Percentiles rank a stretch among this genome's conserved stretches.
Conservation (phyloP, 2,329 filamentous ascomycete genomes). For the Zarea fungicola region DNA sequence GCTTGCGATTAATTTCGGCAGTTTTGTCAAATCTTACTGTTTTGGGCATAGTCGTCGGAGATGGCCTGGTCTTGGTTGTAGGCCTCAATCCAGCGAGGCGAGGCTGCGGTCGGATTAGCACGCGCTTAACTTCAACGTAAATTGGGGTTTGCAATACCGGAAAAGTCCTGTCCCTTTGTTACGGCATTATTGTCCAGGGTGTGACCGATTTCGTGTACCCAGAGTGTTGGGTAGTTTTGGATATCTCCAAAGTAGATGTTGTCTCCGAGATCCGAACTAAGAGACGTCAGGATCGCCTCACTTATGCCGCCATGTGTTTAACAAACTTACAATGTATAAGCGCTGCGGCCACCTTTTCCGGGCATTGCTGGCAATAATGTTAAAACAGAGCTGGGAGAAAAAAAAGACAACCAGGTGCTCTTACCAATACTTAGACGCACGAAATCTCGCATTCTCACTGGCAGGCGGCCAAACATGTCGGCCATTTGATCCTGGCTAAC, state of each 20-base stretch:
- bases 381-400: conserved; percentile 15
- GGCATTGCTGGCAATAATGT: no score
- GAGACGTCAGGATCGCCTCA: not conserved
- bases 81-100: conserved; percentile 15
- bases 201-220: conserved; percentile 16
- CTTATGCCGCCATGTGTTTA: not conserved
- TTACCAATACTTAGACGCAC: conserved; percentile 21
- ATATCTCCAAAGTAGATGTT: conserved; percentile 12
- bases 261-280: conserved; percentile 10
- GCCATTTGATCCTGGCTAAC: conserved; percentile 21
- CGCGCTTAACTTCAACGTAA: not conserved
- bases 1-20: not conserved
- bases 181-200: conserved; percentile 17
- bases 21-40: conserved; percentile 3
- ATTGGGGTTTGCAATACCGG: conserved; percentile 11
- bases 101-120: not conserved
- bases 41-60: conserved; percentile 16
- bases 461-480: conserved; percentile 24
- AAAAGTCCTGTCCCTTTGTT: not conserved
- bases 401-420: conserved; percentile 1
- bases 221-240: conserved; percentile 7
- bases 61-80: conserved; percentile 15
- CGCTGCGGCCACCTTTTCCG: conserved; percentile 13
- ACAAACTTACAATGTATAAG: conserved; percentile 5
- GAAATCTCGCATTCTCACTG: conserved; percentile 23